phyloP scores from a whole-genome alignment of 2,329 filamentous ascomycete genomes.

The Fusarium secorum region DNA sequence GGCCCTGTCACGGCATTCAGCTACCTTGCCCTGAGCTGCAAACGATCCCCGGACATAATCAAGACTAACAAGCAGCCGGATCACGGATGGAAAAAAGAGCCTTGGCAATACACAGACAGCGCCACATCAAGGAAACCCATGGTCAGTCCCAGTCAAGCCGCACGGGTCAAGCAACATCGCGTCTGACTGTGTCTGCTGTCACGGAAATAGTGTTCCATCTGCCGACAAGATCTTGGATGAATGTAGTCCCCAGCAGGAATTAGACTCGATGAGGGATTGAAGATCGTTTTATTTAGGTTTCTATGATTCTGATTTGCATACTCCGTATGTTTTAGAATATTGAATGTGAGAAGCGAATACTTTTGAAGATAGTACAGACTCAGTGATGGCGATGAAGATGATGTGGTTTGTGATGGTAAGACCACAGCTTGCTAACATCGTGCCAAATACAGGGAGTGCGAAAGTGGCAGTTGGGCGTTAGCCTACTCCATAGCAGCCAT shows the following conservation, averaged over 20 bases:
- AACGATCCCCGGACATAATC: background rate
- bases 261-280: background rate
- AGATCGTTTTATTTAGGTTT: background rate
- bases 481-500: background rate
- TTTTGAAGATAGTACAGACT: background rate
- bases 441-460: constrained; percentile 94
- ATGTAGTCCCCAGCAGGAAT: background rate
- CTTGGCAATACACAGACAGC: background rate
- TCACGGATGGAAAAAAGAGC: background rate
- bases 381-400: constrained; percentile 81
- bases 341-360: background rate
- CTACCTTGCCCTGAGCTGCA: background rate
- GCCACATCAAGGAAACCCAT: background rate
- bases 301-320: background rate
- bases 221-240: background rate
- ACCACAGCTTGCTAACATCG: constrained; percentile 97
- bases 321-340: background rate
- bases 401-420: constrained; percentile 92
- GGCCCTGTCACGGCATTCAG: background rate
- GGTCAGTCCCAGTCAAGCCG: background rate
- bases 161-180: background rate
- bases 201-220: background rate
- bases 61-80: background rate
- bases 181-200: background rate
- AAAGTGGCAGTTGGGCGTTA: constrained; percentile 83